phyloP scores from a whole-genome alignment of 2,329 filamentous ascomycete species.

The Xylariaceae sp. region DNA sequence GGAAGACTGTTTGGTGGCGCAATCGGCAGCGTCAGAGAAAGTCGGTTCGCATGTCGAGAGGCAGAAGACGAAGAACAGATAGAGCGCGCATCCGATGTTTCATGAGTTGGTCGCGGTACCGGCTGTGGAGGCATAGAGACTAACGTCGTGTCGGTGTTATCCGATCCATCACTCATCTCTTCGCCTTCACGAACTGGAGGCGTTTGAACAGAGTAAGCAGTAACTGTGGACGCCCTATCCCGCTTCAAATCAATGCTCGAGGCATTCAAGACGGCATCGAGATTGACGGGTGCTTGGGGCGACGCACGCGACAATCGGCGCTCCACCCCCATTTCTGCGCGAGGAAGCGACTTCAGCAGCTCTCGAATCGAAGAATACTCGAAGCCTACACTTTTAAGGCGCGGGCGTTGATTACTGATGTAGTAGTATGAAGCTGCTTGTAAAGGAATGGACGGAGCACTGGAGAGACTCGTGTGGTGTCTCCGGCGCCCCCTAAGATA shows the following conservation, averaged over 20 bases:
- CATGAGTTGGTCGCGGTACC: constrained; percentile 29
- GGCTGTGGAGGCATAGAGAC: constrained; percentile 36
- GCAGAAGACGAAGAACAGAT: constrained; percentile 49
- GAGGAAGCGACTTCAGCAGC: constrained; percentile 18
- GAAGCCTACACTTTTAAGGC: constrained; percentile 17
- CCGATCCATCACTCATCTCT: constrained; percentile 12
- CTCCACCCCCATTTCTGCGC: constrained; percentile 28
- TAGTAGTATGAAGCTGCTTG: constrained; percentile 5
- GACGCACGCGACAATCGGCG: constrained; percentile 27
- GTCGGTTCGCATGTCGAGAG: constrained; percentile 51
- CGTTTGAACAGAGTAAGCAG: constrained; percentile 11
- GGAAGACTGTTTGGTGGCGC: constrained; percentile 48
- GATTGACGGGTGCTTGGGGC: constrained; percentile 23
- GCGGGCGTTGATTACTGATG: constrained; percentile 17
- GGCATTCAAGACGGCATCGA: constrained; percentile 27
- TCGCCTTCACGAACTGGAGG: constrained; percentile 17
- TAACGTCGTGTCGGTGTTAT: constrained; percentile 26
- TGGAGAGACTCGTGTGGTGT: constrained; percentile 26
- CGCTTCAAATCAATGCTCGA: constrained; percentile 21
- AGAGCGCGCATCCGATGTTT: constrained; percentile 40
- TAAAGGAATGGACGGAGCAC: constrained; percentile 26
- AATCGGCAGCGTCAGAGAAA: constrained; percentile 59
- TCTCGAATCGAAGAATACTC: constrained; percentile 20
- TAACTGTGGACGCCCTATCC: constrained; percentile 12
- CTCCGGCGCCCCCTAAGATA: constrained; percentile 24